Conservation (phyloP, 192 early-diverging fungal species). For the Coemansia sp. region DNA sequence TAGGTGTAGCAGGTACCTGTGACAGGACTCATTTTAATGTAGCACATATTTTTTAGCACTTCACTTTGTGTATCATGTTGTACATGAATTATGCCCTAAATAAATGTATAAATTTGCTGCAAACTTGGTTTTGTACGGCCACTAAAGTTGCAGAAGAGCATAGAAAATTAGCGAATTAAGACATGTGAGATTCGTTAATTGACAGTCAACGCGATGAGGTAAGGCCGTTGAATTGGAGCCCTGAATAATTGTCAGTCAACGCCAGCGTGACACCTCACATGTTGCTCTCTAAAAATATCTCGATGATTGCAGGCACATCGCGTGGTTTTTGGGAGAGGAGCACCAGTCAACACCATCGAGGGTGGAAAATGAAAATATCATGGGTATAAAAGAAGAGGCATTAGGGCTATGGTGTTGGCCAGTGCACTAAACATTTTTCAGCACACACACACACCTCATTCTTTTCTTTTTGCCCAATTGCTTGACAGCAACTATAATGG, state of each 20-base stretch:
- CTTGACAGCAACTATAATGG: not conserved
- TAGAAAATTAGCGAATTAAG: too few species aligned
- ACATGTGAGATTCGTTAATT: too few species aligned
- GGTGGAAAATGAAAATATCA: not conserved
- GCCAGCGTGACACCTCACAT: not conserved
- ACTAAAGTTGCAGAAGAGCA: too few species aligned
- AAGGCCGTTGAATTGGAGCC: too few species aligned
- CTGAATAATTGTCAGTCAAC: not conserved
- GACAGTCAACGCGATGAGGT: too few species aligned
- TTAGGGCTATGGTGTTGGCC: too few species aligned
- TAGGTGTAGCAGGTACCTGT: not conserved
- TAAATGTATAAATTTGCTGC: too few species aligned
- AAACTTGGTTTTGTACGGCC: too few species aligned
- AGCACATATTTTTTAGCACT: not conserved
- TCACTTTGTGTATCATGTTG: not conserved
- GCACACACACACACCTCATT: not conserved
- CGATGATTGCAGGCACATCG: not conserved
- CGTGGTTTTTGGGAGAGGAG: not conserved
- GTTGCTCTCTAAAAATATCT: not conserved
- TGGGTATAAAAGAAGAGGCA: too few species aligned
- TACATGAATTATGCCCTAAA: too few species aligned
- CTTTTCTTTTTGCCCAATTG: not conserved
- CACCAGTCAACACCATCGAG: not conserved
- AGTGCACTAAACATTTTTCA: not conserved
- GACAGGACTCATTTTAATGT: not conserved